Conservation (phyloP, 345 rosid species). For the Eucalyptus urophylla region DNA sequence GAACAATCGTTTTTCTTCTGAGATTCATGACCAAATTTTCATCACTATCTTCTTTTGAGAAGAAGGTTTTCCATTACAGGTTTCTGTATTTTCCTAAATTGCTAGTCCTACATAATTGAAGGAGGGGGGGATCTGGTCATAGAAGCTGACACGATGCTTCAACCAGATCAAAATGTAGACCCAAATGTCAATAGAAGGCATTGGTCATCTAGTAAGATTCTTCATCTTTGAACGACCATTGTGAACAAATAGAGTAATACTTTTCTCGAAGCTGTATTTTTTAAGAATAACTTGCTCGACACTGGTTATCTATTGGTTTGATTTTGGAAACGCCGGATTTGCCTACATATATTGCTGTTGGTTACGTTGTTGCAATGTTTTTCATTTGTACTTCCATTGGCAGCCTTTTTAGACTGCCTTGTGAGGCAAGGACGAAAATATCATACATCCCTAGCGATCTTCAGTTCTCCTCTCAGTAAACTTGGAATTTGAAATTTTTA, state of each 20-base stretch:
- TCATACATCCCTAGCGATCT: not conserved
- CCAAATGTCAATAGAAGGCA: not conserved
- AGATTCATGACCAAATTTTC: not conserved
- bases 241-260: not conserved
- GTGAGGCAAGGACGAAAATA: not conserved
- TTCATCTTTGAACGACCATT: not conserved
- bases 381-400: not conserved
- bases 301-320: not conserved
- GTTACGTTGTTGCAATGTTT: not conserved
- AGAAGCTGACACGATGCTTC: not conserved
- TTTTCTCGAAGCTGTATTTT: not conserved
- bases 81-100: not conserved
- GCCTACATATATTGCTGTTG: not conserved
- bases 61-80: not conserved
- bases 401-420: not conserved
- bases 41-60: no score
- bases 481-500: not conserved
- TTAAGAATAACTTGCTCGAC: not conserved
- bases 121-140: not conserved
- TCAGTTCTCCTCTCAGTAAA: not conserved
- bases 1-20: not conserved
- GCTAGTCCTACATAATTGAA: not conserved
- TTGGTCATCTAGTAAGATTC: not conserved
- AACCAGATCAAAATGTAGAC: not conserved
- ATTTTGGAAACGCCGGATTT: not conserved